phyloP scores from a whole-genome alignment of 2,329 filamentous ascomycete species.

The Penicillium digitatum region DNA sequence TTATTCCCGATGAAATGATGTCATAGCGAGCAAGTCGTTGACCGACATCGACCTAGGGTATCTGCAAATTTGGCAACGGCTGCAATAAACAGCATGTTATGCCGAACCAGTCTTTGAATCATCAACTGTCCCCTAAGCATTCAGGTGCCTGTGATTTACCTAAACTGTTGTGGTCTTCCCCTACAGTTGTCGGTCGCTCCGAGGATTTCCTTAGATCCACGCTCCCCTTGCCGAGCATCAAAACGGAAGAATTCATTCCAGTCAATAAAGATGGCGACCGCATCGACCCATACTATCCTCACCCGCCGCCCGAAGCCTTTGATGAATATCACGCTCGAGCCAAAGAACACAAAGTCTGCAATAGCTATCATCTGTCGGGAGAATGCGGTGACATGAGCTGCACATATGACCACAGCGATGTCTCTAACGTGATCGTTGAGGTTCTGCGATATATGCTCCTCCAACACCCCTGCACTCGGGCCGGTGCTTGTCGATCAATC shows the following conservation, averaged over 20 bases:
- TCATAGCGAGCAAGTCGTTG: too few relatives aligned
- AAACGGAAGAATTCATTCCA: constrained; percentile 36
- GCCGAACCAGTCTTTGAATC: constrained; percentile 20
- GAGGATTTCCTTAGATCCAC: constrained; percentile 20
- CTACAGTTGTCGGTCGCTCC: constrained; percentile 16
- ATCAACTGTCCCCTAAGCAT: constrained; percentile 21
- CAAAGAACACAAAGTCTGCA: constrained; percentile 47
- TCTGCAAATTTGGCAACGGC: constrained; percentile 31
- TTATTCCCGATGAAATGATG: not conserved
- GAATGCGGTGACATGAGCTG: constrained; percentile 40
- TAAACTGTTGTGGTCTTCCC: constrained; percentile 12
- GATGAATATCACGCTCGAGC: constrained; percentile 40
- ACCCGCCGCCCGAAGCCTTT: constrained; percentile 38
- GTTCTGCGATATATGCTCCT: constrained; percentile 47
- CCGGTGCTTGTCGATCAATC: constrained; percentile 40
- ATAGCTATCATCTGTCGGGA: constrained; percentile 46
- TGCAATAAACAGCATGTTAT: constrained; percentile 33
- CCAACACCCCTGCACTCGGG: constrained; percentile 42
- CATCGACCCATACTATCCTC: constrained; percentile 44
- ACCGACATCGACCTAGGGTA: constrained; percentile 24
- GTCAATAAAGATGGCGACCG: constrained; percentile 49
- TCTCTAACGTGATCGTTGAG: constrained; percentile 39
- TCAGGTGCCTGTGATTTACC: constrained; percentile 16
- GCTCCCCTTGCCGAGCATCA: constrained; percentile 18
- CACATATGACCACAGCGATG: constrained; percentile 46